Base-by-base conservation (phyloP, 495 filamentous ascomycete species). In the Tuber microsphaerosporum region DNA sequence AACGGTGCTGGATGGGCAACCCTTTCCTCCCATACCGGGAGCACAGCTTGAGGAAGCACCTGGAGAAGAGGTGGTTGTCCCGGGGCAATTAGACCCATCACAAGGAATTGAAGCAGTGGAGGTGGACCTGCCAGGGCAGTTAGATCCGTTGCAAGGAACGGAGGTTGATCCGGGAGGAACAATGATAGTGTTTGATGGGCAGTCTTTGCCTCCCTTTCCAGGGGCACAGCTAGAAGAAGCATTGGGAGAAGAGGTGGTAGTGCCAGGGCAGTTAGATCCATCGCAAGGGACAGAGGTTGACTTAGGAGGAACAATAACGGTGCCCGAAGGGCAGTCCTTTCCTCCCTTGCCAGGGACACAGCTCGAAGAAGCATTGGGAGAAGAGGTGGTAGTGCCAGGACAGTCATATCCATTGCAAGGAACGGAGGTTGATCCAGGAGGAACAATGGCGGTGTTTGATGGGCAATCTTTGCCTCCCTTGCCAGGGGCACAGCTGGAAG, bases 11-110 rank as follows among this genome's bases (percentile, higher is more conserved):
- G 69, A 68, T 10, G 70, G 51, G 12, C 51, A 56, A 9, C 10
- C 51, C 10, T 56, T 26, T 26, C 46, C 46, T 22, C 46, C 46
- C 46, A 22, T 51, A 3, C 51, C 51, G 8, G 51, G 37, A 6
- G 44, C 43, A 16, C 41, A 51, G n/a, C 39, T 71, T 9, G 69
- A 75, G 73, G 75, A 72, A 61, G 74, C 81, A 41, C 74, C 73
- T 48, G 77, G 77, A 43, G 76, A 75, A 68, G 76, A 68, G 65
- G 78, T 81, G 69, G 82, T 79, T 26, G 77, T 74, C 68, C 77
- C 79, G 44, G 74, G 69, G 5, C 42, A 75, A 34, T 68, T 3
- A 1, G 26, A 45, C 12, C 73, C 73, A 70, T 69, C 22, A 31
- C 73, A 70, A 31, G 70, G 44, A 14, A 80, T 48, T 12, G 84